Percentiles rank a stretch among this genome's conserved stretches.
phyloP scores from a whole-genome alignment of 75 land plant species.

The Ceratopteris richardii region DNA sequence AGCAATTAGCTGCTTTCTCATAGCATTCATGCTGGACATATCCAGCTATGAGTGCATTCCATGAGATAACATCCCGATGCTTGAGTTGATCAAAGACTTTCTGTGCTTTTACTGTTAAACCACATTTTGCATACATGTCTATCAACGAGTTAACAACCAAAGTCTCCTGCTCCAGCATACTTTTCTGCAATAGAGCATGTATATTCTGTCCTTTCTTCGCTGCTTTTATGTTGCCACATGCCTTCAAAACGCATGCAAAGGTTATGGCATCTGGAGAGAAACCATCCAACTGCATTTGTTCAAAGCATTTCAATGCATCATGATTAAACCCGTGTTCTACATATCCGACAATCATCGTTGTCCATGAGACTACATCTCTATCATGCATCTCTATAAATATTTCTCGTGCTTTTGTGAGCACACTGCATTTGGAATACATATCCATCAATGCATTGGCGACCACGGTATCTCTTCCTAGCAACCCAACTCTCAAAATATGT shows the following conservation, averaged over 20 bases:
- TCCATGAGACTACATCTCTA: constrained; percentile 45
- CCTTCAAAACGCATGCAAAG: constrained; percentile 40
- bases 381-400: constrained; percentile 31
- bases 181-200: constrained; percentile 32
- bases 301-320: constrained; percentile 38
- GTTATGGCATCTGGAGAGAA: constrained; percentile 40
- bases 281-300: constrained; percentile 34
- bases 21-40: constrained; percentile 35
- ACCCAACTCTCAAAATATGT: constrained; percentile 30
- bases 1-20: constrained; percentile 28
- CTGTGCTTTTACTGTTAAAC: constrained; percentile 28
- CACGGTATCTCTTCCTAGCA: constrained; percentile 21
- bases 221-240: constrained; percentile 39
- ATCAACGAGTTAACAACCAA: constrained; percentile 58
- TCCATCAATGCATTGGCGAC: constrained; percentile 42
- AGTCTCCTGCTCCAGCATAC: constrained; percentile 23
- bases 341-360: constrained; percentile 49
- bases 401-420: constrained; percentile 27
- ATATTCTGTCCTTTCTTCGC: constrained; percentile 40
- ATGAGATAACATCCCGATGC: constrained; percentile 45
- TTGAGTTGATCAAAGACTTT: constrained; percentile 31
- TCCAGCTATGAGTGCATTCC: constrained; percentile 64
- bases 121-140: constrained; percentile 69
- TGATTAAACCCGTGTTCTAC: constrained; percentile 29
- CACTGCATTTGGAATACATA: constrained; percentile 62